Base-by-base conservation (phyloP, 164 flowering plant genomes). In the Kingdonia uniflora region DNA sequence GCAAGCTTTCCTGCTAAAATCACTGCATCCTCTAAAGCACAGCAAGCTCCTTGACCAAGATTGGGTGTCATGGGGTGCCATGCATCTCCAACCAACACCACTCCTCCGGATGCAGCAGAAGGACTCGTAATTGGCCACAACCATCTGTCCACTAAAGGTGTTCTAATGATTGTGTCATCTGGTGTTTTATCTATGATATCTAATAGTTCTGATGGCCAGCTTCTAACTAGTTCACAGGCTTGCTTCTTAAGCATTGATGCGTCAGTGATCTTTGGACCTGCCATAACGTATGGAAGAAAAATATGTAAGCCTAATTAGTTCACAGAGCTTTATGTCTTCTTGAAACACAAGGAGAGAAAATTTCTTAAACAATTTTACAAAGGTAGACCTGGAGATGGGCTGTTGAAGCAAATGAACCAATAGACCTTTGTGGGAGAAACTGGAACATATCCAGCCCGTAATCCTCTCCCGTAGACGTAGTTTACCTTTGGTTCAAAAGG, bases 1-100 rank as follows among this genome's bases (percentile, higher is more conserved):
- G 78, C 75, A 1, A 91, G 82, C 59, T 80, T 80, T 58, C 63
- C 73, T n/a, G 90, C 75, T 20, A 91, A 68, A 44, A 80, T 76
- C 3, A 87, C 74, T 2, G 98, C 71, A 70, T 91, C 98, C 52
- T 87, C 98, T 45, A 91, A 46, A 2, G 97, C 96, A 68, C 95
- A 83, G 50, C 97, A 87, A 20, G 84, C 97, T 19, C 96, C 97
- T 78, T 87, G 98, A 7, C 98, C 98, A 0, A 87, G 85, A 67
- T 91, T 91, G 23, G 96, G 98, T 22, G 98, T 91, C 98, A 91
- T 91, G 2, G 98, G 98, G 52, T 91, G 98, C 98, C 98, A 87
- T 11, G 98, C 98, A 70, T 91, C 98, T 12, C 98, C 96, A 0
- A 61, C 95, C 23, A 91, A 73, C 47, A 87, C 98, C n/a, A 79